Evolutionary conservation across 2,329 filamentous ascomycete species (phyloP), one percentile per base, ranked within the genome.

Genomic region (Trichoderma afroharzianum): DNA sequence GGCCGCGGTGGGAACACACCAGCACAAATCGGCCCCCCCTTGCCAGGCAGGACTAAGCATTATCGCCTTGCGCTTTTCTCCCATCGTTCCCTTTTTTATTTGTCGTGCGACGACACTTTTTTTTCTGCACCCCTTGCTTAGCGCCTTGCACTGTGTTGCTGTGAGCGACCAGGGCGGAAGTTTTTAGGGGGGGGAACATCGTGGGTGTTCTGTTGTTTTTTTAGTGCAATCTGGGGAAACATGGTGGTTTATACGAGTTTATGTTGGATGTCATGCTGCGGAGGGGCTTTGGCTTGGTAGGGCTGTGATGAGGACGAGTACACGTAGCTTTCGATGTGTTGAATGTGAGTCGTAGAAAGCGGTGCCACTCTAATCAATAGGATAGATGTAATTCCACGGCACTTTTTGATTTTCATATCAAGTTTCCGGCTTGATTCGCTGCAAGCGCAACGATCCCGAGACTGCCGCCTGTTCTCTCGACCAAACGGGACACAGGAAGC

Each of bases 121-220:
- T 14, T 33, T 50, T 24, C 32, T 32, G 53, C 66, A 68, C 66
- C 55, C 55, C 66, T 68, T 68, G 66, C 57, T 39, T 68, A 68
- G 66, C 66, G 66, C 36, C 66, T 50, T 68, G 66, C 66, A 68
- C 66, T 68, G 66, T 68, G 66, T 59, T 68, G 66, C 36, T 28
- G 18, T 50, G 36, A 30, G 36, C 6, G 53, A 47, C 36, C 33
- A 30, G 39, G 66, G 39, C 36, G 15, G 36, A 18, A 39, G 36
- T 18, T 47, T 47, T 47, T 39, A 39, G 36, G 36, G 36, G 36
- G 36, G 47, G 21, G 18, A 5, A 33, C 36, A 47, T n/a, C 28
- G 39, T 18, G 43, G 26, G 50, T 24, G 21, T 58, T 21, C 33
- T 59, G 64, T 47, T 58, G 24, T 24, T 57, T 68, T 55, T 30